Base-by-base conservation (phyloP, 2,329 filamentous ascomycete species). In the Pyrenochaeta sp. region DNA sequence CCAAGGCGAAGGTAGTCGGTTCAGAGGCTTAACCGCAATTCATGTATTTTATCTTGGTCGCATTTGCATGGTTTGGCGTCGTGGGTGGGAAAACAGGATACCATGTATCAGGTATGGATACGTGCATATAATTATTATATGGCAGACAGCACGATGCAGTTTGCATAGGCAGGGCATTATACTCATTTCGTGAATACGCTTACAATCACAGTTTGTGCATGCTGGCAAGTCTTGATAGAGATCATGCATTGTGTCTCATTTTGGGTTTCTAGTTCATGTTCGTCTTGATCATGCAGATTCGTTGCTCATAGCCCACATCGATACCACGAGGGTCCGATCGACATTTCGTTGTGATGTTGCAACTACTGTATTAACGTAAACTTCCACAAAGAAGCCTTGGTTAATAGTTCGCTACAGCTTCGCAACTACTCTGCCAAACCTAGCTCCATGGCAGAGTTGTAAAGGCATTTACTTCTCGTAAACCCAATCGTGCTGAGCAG, bases 401-500 rank as follows among this genome's bases (percentile, higher is more conserved):
- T 27, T 4, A 27, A 27, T 9, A 5, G 4, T 27, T 27, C 23
- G 23, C 23, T 27, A 27, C 4, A 27, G 9, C 9, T 4, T 27
- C 23, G 23, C 23, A 9, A 27, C 23, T 9, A 27, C 23, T 27
- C 4, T 27, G 23, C 23, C 23, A 27, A 5, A 5, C 23, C 9
- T 4, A 27, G 23, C 23, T 9, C 23, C 23, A 27, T 27, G 23
- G 23, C 23, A 27, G 4, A 27, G 9, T 27, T 27, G 9, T 27
- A 9, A 27, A 27, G 4, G 9, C 23, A 47, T 59, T 47, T 60
- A 60, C 86, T 96, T 94, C 90, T 99, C 95, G 85, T 97, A 98
- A 85, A 98, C 85, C 95, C 95, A 98, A 85, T 90, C 87, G 82
- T 90, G 86, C 83, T 91, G 86, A 78, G 90, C 84, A 69, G 84